Evolutionary conservation across 768 basidiomycete genomes (phyloP).

Genomic region (Macrolepiota dolichaula): DNA sequence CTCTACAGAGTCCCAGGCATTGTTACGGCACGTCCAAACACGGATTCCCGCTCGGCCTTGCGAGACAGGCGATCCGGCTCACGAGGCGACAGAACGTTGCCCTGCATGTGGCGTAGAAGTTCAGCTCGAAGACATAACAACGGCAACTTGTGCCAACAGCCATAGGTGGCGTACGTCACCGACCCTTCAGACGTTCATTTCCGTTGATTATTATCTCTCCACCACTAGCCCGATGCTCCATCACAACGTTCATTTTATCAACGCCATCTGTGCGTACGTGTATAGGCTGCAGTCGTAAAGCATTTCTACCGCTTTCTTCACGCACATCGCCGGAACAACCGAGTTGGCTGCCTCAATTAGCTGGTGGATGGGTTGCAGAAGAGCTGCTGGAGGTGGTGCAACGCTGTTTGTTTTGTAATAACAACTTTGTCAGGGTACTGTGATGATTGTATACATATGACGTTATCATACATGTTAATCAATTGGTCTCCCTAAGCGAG

Average conservation of each 20-base stretch:
- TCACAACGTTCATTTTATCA: constrained; percentile 79
- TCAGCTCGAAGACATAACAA: constrained; percentile 54
- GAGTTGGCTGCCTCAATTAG: constrained; percentile 44
- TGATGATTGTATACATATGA: constrained; percentile 29
- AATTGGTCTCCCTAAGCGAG: not conserved
- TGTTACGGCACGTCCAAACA: constrained; percentile 25
- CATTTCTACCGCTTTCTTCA: constrained; percentile 59
- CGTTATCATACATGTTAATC: not conserved
- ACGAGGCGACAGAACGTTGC: constrained; percentile 57
- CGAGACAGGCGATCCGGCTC: constrained; percentile 10
- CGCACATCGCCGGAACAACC: constrained; percentile 24
- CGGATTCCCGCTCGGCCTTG: constrained; percentile 18
- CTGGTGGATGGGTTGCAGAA: constrained; percentile 60
- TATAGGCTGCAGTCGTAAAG: constrained; percentile 77
- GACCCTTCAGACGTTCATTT: not conserved
- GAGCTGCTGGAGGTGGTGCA: constrained; percentile 63
- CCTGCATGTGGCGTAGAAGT: constrained; percentile 70
- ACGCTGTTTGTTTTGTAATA: constrained; percentile 70
- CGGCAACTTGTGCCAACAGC: constrained; percentile 64
- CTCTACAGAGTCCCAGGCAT: constrained; percentile 28
- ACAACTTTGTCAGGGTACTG: constrained; percentile 58
- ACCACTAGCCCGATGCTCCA: constrained; percentile 66
- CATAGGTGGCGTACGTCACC: constrained; percentile 69
- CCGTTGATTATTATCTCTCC: not conserved
- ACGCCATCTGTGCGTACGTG: constrained; percentile 78